phyloP scores from a whole-genome alignment of 2,329 filamentous ascomycete species.

The Fusarium agapanthi region DNA sequence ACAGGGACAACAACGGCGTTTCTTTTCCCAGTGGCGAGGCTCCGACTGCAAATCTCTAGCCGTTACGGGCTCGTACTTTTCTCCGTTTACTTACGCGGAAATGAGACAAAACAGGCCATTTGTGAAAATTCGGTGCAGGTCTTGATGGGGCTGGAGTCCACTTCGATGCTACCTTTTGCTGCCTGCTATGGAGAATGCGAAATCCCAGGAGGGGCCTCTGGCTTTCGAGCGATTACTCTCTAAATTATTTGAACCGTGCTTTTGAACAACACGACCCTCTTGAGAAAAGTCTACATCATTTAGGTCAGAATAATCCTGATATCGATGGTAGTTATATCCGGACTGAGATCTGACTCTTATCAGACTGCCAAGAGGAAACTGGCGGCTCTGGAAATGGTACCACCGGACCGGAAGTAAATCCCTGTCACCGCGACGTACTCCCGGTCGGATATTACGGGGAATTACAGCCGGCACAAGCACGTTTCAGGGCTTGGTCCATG shows the following conservation, averaged over 20 bases:
- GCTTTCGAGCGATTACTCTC: accelerated
- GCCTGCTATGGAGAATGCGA: background rate
- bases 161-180: slow-evolving; percentile 7
- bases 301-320: accelerated
- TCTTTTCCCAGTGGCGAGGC: background rate
- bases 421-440: background rate
- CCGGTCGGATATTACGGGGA: background rate
- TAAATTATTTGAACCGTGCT: accelerated
- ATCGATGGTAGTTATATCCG: no score
- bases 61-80: background rate
- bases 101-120: slow-evolving; percentile 6
- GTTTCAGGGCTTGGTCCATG: background rate
- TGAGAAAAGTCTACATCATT: accelerated
- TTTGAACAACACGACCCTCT: accelerated
- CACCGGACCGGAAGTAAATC: slow-evolving; percentile 2
- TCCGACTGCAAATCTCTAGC: background rate
- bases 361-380: background rate
- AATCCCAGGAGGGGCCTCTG: no score
- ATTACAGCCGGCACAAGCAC: background rate
- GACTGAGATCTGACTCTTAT: background rate
- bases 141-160: background rate
- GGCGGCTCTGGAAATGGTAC: background rate
- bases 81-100: background rate
- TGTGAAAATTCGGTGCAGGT: background rate
- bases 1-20: background rate